Percentiles rank a stretch among this genome's conserved stretches.
phyloP scores from a whole-genome alignment of 1,284 basidiomycete species.

The Rhizoctonia solani region DNA sequence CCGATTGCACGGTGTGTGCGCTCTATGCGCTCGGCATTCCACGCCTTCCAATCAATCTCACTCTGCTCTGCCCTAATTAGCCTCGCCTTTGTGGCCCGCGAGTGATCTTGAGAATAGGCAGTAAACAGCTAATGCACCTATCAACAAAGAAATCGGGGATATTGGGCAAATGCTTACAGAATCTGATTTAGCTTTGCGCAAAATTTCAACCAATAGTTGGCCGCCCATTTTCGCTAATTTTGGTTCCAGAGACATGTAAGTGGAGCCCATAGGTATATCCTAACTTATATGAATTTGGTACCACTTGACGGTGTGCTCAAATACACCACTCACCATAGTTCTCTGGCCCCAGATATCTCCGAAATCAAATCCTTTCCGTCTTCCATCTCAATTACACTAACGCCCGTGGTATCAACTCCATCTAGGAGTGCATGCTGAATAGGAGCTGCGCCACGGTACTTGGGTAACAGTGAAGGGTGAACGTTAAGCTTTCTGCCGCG shows the following conservation, averaged over 20 bases:
- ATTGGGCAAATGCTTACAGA: neutral
- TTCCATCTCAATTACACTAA: slow-evolving; percentile 45
- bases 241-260: slow-evolving; percentile 32
- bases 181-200: slow-evolving; percentile 32
- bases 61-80: slow-evolving; percentile 29
- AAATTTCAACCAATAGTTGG: slow-evolving; percentile 32
- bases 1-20: slow-evolving; percentile 36
- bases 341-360: slow-evolving; percentile 36
- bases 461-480: slow-evolving; percentile 59
- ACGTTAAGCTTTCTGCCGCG: slow-evolving; percentile 55
- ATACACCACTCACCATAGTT: slow-evolving; percentile 25
- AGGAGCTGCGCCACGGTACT: slow-evolving; percentile 58
- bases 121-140: neutral
- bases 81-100: slow-evolving; percentile 36
- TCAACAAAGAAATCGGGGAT: neutral
- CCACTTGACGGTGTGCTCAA: neutral
- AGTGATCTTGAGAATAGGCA: slow-evolving; percentile 31
- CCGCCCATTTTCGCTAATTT: slow-evolving; percentile 37
- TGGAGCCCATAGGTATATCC: slow-evolving; percentile 31
- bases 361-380: slow-evolving; percentile 39
- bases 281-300: neutral
- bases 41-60: slow-evolving; percentile 34
- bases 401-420: slow-evolving; percentile 48
- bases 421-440: slow-evolving; percentile 58
- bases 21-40: slow-evolving; percentile 33